A percentile compares a stretch with the other conserved stretches of the same genome.
Conservation (phyloP, 768 basidiomycete genomes). For the Austroboletus eburneus region DNA sequence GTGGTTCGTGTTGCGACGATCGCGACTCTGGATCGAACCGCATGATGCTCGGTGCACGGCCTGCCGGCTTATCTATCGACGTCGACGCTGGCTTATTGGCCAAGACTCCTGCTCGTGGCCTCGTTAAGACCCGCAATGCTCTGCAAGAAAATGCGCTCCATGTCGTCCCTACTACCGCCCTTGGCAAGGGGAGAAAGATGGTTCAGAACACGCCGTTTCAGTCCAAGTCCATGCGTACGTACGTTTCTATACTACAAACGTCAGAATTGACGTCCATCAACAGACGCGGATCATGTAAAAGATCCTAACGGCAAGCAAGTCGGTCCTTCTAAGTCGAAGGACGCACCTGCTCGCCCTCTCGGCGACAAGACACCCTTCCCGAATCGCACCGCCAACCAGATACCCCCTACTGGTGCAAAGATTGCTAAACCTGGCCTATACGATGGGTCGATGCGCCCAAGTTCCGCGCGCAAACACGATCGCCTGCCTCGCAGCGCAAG, state of each 20-base stretch:
- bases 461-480: conserved; percentile 62
- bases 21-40: background rate
- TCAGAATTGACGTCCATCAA: background rate
- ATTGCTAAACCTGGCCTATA: conserved; percentile 35
- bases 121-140: conserved; percentile 34
- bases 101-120: conserved; percentile 56
- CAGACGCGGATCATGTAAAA: conserved; percentile 22
- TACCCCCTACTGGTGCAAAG: conserved; percentile 36
- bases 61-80: conserved; percentile 25
- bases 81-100: conserved; percentile 21
- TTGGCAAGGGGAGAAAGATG: conserved; percentile 42
- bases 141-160: conserved; percentile 49
- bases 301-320: conserved; percentile 25
- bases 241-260: too few relatives aligned
- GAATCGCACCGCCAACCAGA: conserved; percentile 43
- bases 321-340: conserved; percentile 22
- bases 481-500: conserved; percentile 50
- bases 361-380: conserved; percentile 76
- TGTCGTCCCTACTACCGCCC: conserved; percentile 38
- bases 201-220: conserved; percentile 35
- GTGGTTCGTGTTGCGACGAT: conserved; percentile 13
- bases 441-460: conserved; percentile 53
- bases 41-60: conserved; percentile 29
- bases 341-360: conserved; percentile 44
- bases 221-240: conserved; percentile 28